phyloP scores from a whole-genome alignment of 371 early-diverging fungal genomes.

The Mucor racemosus region DNA sequence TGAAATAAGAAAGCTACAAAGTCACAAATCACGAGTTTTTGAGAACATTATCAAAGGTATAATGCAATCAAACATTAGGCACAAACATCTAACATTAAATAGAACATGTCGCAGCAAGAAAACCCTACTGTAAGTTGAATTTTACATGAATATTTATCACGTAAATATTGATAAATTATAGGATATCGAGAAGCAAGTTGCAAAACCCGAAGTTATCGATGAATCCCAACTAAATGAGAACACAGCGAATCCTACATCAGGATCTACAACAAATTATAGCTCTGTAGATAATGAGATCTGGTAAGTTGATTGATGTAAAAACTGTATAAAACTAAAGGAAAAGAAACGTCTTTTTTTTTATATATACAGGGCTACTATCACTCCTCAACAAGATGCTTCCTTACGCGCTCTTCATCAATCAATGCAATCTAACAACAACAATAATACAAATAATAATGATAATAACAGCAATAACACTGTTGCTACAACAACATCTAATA shows the following conservation, averaged over 20 bases:
- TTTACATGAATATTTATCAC: not conserved
- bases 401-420: conserved; percentile 30
- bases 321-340: not conserved
- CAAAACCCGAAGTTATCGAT: not conserved
- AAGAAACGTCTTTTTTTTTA: not conserved
- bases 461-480: conserved; percentile 2
- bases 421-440: conserved; percentile 8
- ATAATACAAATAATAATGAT: not conserved
- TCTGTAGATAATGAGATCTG: conserved; percentile 14
- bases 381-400: conserved; percentile 26
- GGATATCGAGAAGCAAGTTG: not conserved
- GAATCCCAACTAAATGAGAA: not conserved
- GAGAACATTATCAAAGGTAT: not conserved
- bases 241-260: not conserved
- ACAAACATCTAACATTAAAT: not conserved
- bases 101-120: conserved; percentile 6
- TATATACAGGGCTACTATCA: conserved; percentile 20
- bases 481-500: not conserved
- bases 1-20: conserved; percentile 22
- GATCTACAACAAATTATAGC: not conserved
- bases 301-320: not conserved
- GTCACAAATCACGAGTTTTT: conserved; percentile 32
- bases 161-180: not conserved
- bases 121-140: not conserved
- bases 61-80: conserved; percentile 4